Conservation (phyloP, 805 yeast species). For the Yarrowia sp. region DNA sequence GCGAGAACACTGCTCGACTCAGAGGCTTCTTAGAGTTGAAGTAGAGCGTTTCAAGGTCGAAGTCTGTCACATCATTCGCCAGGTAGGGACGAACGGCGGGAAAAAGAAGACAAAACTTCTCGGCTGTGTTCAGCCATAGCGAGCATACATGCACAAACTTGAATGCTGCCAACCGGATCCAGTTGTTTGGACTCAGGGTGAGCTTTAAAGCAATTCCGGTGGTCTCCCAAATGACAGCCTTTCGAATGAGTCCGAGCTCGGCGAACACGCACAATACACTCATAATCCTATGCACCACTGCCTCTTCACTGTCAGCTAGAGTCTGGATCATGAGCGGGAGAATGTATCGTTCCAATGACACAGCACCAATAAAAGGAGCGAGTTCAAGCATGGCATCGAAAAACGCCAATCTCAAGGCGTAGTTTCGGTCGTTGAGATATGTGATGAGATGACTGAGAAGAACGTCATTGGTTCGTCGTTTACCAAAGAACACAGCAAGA, state of each 20-base stretch:
- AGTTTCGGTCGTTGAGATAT: conserved; percentile 75
- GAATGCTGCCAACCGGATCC: conserved; percentile 71
- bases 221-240: conserved; percentile 53
- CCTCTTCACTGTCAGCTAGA: conserved; percentile 75
- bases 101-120: conserved; percentile 73
- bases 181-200: conserved; percentile 78
- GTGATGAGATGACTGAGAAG: conserved; percentile 88
- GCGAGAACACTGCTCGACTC: conserved; percentile 58
- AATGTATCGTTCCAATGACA: conserved; percentile 81
- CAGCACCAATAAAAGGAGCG: conserved; percentile 75
- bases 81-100: conserved; percentile 77
- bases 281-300: conserved; percentile 69
- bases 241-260: conserved; percentile 54
- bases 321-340: conserved; percentile 83
- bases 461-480: conserved; percentile 82
- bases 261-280: conserved; percentile 54
- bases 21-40: conserved; percentile 68
- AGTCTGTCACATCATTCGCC: conserved; percentile 68
- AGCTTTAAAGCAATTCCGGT: conserved; percentile 52
- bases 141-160: conserved; percentile 60
- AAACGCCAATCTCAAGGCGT: conserved; percentile 64
- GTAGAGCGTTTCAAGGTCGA: conserved; percentile 61
- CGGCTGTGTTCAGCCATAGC: conserved; percentile 65
- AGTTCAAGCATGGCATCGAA: conserved; percentile 68
- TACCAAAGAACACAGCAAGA: conserved; percentile 76